Percentiles rank a stretch among this genome's conserved stretches.
phyloP scores from a whole-genome alignment of 768 basidiomycete genomes.

The Clathrus columnatus region DNA sequence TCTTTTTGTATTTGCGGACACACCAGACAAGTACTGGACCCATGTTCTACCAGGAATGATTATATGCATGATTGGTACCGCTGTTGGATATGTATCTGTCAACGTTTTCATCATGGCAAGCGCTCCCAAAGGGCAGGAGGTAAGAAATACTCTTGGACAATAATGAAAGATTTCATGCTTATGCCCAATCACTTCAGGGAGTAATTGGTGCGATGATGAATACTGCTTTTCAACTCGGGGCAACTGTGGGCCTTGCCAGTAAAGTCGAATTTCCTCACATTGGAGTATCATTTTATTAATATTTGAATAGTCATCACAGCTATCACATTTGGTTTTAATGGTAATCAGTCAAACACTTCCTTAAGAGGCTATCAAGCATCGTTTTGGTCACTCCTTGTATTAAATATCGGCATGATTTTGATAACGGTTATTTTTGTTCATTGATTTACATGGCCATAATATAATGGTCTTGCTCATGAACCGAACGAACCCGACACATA shows the following conservation, averaged over 20 bases:
- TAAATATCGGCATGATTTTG: background rate
- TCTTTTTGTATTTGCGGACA: conserved; percentile 35
- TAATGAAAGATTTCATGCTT: background rate
- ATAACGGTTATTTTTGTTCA: conserved; percentile 5
- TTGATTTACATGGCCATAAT: too few species aligned
- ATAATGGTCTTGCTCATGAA: too few species aligned
- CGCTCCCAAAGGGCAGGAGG: background rate
- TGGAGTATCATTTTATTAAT: background rate
- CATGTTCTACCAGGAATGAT: conserved; percentile 41
- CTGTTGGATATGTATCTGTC: conserved; percentile 29
- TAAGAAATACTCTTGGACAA: background rate
- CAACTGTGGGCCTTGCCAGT: conserved; percentile 39
- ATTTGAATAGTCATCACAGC: background rate
- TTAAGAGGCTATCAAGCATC: conserved; percentile 6
- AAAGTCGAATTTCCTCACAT: background rate
- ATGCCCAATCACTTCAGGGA: conserved; percentile 30
- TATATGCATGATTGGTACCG: conserved; percentile 30
- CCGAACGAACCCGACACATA: too few species aligned
- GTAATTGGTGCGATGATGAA: conserved; percentile 48
- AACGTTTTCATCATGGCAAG: background rate
- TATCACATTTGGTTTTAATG: conserved; percentile 2
- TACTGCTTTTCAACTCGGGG: conserved; percentile 42
- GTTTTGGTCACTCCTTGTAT: conserved; percentile 7
- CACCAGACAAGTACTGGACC: conserved; percentile 35
- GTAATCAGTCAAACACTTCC: background rate